Evolutionary conservation across 2,329 filamentous ascomycete genomes (phyloP).

Genomic region (Rhexocercosporidium sp.): DNA sequence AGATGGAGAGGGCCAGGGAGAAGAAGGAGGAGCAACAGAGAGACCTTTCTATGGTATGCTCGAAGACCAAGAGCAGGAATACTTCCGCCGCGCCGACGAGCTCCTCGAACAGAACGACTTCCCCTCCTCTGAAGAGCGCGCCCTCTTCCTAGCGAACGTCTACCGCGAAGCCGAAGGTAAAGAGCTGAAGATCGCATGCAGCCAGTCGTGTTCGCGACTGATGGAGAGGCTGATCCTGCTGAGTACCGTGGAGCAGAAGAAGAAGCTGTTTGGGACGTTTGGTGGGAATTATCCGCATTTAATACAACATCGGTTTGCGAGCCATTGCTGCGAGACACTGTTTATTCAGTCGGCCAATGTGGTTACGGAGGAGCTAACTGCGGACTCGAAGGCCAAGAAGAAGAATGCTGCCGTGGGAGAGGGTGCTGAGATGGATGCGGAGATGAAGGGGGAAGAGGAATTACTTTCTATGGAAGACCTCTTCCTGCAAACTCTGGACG

Average conservation of each 20-base stretch:
- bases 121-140: slow-evolving; percentile 72
- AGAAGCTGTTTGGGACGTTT: slow-evolving; percentile 85
- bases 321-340: slow-evolving; percentile 94
- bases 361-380: slow-evolving; percentile 73
- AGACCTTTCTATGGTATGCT: slow-evolving; percentile 85
- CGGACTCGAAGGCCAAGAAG: slow-evolving; percentile 49
- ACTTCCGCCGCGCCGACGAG: slow-evolving; percentile 89
- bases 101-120: slow-evolving; percentile 91
- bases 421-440: slow-evolving; percentile 53
- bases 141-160: slow-evolving; percentile 78
- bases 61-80: slow-evolving; percentile 91
- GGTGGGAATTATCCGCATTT: slow-evolving; percentile 85
- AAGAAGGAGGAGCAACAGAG: slow-evolving; percentile 31
- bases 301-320: slow-evolving; percentile 94
- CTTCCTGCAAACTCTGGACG: slow-evolving; percentile 82
- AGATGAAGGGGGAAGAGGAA: slow-evolving; percentile 48
- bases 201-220: slow-evolving; percentile 90
- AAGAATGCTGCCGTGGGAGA: slow-evolving; percentile 48
- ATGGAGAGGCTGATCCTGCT: slow-evolving; percentile 90
- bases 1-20: slow-evolving; percentile 31
- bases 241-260: slow-evolving; percentile 80
- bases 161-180: slow-evolving; percentile 88
- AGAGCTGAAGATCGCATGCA: slow-evolving; percentile 94
- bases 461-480: slow-evolving; percentile 78
- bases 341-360: slow-evolving; percentile 83